phyloP scores from a whole-genome alignment of 805 yeast genomes.

The Pichia deserticola region DNA sequence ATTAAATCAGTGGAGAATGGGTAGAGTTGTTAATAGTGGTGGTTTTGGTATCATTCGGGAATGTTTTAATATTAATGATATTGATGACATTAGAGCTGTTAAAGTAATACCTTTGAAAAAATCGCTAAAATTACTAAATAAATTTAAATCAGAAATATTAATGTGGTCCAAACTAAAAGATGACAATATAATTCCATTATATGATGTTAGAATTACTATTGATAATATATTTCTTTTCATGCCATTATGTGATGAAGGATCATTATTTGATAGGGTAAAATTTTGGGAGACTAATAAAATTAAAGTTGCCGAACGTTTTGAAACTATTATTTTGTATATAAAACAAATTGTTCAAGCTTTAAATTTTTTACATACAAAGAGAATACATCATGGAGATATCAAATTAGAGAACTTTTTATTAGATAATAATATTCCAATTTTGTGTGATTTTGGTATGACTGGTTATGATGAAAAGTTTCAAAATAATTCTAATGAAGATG shows the following conservation, averaged over 20 bases:
- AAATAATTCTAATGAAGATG: no score
- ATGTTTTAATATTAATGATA: slow-evolving; percentile 14
- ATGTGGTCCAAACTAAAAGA: slow-evolving; percentile 72
- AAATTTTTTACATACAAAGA: slow-evolving; percentile 52
- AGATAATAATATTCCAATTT: slow-evolving; percentile 40
- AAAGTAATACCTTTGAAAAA: slow-evolving; percentile 26
- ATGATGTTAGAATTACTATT: slow-evolving; percentile 53
- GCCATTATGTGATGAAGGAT: slow-evolving; percentile 63
- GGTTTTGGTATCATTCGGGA: slow-evolving; percentile 79
- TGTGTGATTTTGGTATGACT: slow-evolving; percentile 91
- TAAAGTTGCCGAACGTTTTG: slow-evolving; percentile 9
- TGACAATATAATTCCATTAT: slow-evolving; percentile 54
- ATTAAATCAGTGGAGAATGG: slow-evolving; percentile 46
- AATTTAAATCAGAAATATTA: slow-evolving; percentile 62
- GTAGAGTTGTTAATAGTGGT: slow-evolving; percentile 76
- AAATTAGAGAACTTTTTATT: slow-evolving; percentile 75
- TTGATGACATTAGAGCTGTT: slow-evolving; percentile 21
- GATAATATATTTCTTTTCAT: slow-evolving; percentile 63
- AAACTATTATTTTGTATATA: slow-evolving; percentile 31
- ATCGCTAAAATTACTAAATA: slow-evolving; percentile 41
- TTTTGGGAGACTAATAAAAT: slow-evolving; percentile 44
- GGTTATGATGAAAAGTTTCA: slow-evolving; percentile 11
- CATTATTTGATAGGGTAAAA: slow-evolving; percentile 67
- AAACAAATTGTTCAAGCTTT: slow-evolving; percentile 54
- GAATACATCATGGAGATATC: slow-evolving; percentile 75